Conservation (phyloP, 176 grass and related monocot species). For the barley (Hordeum vulgare) region DNA sequence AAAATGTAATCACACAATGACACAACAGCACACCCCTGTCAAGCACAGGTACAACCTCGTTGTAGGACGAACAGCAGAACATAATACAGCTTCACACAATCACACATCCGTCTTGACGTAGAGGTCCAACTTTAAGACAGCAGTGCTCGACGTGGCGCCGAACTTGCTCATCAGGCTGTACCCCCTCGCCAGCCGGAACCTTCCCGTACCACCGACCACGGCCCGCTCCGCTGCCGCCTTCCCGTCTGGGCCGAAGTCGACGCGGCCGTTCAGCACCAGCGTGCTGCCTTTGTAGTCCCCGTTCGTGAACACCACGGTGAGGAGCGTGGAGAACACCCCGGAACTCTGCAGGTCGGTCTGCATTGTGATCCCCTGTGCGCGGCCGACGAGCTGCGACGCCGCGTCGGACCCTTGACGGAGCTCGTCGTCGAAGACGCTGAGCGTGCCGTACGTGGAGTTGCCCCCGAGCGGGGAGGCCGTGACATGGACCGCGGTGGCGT, state of each 20-base stretch:
- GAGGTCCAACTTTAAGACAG: slow-evolving; percentile 22
- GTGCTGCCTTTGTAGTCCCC: slow-evolving; percentile 24
- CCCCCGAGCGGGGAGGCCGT: neutral
- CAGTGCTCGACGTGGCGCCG: slow-evolving; percentile 9
- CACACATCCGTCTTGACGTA: slow-evolving; percentile 1
- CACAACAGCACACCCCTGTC: too few species aligned
- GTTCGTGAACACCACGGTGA: slow-evolving; percentile 6
- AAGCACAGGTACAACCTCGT: too few species aligned
- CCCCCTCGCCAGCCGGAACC: slow-evolving; percentile 22
- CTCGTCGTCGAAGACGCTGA: slow-evolving; percentile 4
- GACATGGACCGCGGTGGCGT: neutral
- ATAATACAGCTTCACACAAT: neutral
- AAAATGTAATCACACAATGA: too few species aligned
- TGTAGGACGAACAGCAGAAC: neutral
- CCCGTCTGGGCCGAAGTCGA: neutral
- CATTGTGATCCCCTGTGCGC: slow-evolving; percentile 7
- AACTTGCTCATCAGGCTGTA: slow-evolving; percentile 28
- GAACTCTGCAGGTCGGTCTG: slow-evolving; percentile 9
- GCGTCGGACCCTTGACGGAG: slow-evolving; percentile 2
- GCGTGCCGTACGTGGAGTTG: neutral
- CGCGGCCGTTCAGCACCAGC: slow-evolving; percentile 11
- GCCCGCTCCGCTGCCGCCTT: neutral
- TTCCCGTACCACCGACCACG: slow-evolving; percentile 26
- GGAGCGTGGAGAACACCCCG: neutral
- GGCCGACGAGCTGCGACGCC: slow-evolving; percentile 19